These are phyloP conservation scores for Penicillium fuscoglaucum DNA, from an alignment of 2,329 filamentous ascomycete genomes.

Conservation along the genomic window DNA sequence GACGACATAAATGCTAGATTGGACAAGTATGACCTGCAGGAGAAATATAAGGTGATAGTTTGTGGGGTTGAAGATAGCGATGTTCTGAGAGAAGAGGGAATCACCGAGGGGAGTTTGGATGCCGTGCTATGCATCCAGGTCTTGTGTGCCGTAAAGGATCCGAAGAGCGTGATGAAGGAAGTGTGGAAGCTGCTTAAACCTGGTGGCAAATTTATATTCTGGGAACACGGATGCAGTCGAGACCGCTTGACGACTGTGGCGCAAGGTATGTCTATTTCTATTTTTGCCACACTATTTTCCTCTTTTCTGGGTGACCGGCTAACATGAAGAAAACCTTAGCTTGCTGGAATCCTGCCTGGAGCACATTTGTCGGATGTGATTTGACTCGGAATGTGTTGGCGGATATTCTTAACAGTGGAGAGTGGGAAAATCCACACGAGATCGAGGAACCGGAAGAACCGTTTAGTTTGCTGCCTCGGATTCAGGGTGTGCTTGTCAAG, in stretches of 20 bases:
- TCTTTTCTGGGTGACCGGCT: not conserved
- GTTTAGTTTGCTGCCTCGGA: slow-evolving; percentile 19
- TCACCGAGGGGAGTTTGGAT: slow-evolving; percentile 39
- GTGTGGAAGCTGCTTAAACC: slow-evolving; percentile 49
- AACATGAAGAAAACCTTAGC: slow-evolving; percentile 12
- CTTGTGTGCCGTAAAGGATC: slow-evolving; percentile 43
- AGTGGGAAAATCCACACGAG: slow-evolving; percentile 23
- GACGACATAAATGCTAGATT: slow-evolving; percentile 34
- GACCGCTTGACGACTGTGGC: slow-evolving; percentile 29
- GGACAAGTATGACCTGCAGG: slow-evolving; percentile 30
- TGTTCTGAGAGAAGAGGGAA: slow-evolving; percentile 38
- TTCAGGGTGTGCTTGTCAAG: slow-evolving; percentile 25
- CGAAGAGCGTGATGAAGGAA: slow-evolving; percentile 21
- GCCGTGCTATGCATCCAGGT: slow-evolving; percentile 47
- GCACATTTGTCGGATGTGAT: slow-evolving; percentile 21
- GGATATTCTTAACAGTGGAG: slow-evolving; percentile 23
- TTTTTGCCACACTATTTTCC: not conserved
- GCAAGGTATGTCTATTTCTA: slow-evolving; percentile 36
- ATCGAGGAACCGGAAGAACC: slow-evolving; percentile 19
- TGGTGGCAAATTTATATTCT: slow-evolving; percentile 50
- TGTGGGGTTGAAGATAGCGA: slow-evolving; percentile 45
- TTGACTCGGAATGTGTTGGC: slow-evolving; percentile 19
- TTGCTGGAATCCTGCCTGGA: slow-evolving; percentile 23
- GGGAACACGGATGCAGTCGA: slow-evolving; percentile 42
- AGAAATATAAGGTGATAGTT: slow-evolving; percentile 42